Percentiles rank a stretch among this genome's conserved stretches.
Conservation (phyloP, 768 basidiomycete species). For the Pleurotus sapidus region DNA sequence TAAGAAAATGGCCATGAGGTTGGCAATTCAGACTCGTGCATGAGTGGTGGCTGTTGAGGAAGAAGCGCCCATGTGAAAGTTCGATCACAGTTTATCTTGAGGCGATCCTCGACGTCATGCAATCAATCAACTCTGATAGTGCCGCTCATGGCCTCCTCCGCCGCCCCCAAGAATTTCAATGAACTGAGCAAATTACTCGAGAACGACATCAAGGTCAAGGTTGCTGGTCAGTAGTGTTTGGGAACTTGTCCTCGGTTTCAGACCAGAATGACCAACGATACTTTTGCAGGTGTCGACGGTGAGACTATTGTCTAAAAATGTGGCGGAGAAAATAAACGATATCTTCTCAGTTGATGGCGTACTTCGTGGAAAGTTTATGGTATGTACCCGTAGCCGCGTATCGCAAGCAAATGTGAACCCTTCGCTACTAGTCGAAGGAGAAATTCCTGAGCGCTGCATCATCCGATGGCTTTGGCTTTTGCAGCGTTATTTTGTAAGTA, state of each 20-base stretch:
- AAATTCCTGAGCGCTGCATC: slow-evolving; percentile 86
- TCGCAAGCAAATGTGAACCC: too few relatives aligned
- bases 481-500: slow-evolving; percentile 86
- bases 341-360: slow-evolving; percentile 78
- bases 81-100: not conserved
- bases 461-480: slow-evolving; percentile 88
- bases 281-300: slow-evolving; percentile 61
- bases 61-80: not conserved
- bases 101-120: not conserved
- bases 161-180: slow-evolving; percentile 37
- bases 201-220: slow-evolving; percentile 84
- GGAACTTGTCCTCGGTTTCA: too few relatives aligned
- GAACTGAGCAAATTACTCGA: slow-evolving; percentile 55
- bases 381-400: slow-evolving; percentile 21
- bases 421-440: slow-evolving; percentile 64
- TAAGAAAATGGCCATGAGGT: not conserved
- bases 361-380: slow-evolving; percentile 93
- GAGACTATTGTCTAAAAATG: not conserved
- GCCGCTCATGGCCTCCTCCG: not conserved
- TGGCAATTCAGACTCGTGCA: not conserved
- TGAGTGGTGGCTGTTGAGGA: not conserved
- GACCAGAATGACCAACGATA: not conserved
- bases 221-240: slow-evolving; percentile 64
- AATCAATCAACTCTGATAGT: slow-evolving; percentile 3
- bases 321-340: not conserved